phyloP scores from a whole-genome alignment of 768 basidiomycete genomes.

The Chiua virens region DNA sequence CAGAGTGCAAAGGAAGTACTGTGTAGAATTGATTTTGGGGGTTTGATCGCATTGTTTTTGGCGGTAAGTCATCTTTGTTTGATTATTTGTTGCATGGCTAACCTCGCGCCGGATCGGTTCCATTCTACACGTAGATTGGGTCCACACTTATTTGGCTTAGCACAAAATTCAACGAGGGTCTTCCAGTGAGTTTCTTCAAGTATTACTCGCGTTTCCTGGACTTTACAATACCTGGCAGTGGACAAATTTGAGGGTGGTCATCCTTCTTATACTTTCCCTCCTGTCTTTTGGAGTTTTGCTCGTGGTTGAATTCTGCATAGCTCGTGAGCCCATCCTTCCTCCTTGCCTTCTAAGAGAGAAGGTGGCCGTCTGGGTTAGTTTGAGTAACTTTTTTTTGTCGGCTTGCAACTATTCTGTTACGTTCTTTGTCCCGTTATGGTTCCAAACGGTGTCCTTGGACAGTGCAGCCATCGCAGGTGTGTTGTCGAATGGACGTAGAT shows the following conservation, averaged over 20 bases:
- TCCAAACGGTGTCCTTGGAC: slow-evolving; percentile 10
- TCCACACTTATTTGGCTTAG: slow-evolving; percentile 11
- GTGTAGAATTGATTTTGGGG: slow-evolving; percentile 13
- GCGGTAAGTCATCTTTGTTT: neutral
- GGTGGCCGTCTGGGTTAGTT: slow-evolving; percentile 4
- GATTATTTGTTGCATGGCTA: neutral
- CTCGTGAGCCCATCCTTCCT: slow-evolving; percentile 10
- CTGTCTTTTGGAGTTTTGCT: slow-evolving; percentile 7
- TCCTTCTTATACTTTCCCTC: slow-evolving; percentile 8
- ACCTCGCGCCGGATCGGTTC: neutral
- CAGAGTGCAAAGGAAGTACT: slow-evolving; percentile 5
- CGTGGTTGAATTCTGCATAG: slow-evolving; percentile 2
- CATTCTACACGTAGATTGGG: slow-evolving; percentile 9
- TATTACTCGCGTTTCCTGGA: neutral
- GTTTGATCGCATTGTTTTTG: slow-evolving; percentile 4
- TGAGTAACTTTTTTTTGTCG: slow-evolving; percentile 6
- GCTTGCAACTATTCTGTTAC: slow-evolving; percentile 14
- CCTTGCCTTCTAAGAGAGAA: slow-evolving; percentile 6
- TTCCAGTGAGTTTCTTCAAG: slow-evolving; percentile 1
- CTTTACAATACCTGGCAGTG: slow-evolving; percentile 3
- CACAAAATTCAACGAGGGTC: too few relatives aligned
- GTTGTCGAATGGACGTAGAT: neutral
- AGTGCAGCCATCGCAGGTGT: slow-evolving; percentile 10
- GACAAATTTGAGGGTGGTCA: slow-evolving; percentile 2
- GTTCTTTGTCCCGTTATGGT: slow-evolving; percentile 17